Conservation (phyloP, 73 alveolate genomes). For the Halteria grandinella region DNA sequence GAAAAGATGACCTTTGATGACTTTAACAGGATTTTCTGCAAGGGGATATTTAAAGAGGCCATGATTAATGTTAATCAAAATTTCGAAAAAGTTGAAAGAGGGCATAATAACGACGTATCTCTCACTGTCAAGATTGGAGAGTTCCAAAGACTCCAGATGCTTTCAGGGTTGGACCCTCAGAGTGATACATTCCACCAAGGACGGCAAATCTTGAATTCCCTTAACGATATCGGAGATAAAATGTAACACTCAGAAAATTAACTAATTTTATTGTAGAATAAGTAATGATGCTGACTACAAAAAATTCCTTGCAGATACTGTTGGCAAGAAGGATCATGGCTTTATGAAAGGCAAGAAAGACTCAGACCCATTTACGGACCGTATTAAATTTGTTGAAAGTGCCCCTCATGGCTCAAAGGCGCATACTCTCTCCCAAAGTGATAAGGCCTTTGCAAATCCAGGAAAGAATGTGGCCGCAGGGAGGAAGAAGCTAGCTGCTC, state of each 20-base stretch:
- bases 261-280: too few relatives aligned
- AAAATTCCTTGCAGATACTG: constrained; percentile 45
- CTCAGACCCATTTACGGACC: constrained; percentile 9
- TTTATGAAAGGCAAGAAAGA: background rate
- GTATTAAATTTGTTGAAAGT: constrained; percentile 29
- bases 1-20: constrained; percentile 57
- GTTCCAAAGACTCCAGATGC: background rate
- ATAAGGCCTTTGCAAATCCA: background rate
- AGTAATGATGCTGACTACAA: constrained; percentile 14
- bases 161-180: background rate
- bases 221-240: constrained; percentile 43
- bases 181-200: constrained; percentile 49
- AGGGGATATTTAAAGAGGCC: constrained; percentile 73
- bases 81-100: background rate
- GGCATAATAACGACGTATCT: background rate
- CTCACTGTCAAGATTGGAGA: background rate
- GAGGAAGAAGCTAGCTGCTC: constrained; percentile 6
- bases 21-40: constrained; percentile 63
- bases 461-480: background rate
- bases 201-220: constrained; percentile 50
- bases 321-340: constrained; percentile 53
- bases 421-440: background rate
- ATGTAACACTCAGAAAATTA: too few relatives aligned
- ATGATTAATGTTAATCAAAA: constrained; percentile 54
- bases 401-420: background rate